Base-by-base conservation (phyloP, 306 rosid genomes). In the Prinsepia uniflora region DNA sequence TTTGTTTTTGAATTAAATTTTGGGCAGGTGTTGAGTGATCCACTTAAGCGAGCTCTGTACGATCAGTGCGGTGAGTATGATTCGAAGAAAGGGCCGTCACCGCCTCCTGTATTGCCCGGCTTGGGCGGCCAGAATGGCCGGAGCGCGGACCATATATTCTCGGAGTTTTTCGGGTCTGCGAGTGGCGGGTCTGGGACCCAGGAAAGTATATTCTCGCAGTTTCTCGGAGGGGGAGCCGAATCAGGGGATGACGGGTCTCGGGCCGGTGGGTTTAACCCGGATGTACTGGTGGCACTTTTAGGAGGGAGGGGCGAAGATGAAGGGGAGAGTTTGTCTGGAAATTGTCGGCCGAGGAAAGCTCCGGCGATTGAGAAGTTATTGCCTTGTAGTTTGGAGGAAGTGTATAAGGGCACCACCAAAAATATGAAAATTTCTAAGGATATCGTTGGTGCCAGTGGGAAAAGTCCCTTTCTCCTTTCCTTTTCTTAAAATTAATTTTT, bases 31-130 rank as follows among this genome's bases (percentile, higher is more conserved):
- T 67, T 90, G 82, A 93, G 94, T 76, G 90, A 93, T 85, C 89
- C 94, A 8, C 94, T 81, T 64, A 93, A 87, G 81, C 81, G 96
- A 78, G 96, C 81, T 14, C 86, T 88, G 74, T 90, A 90, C 81
- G 97, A 90, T 86, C 97, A 88, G 81, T 87, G 70, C 78, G 98
- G 97, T 30, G 97, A 93, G 85, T 96, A 92, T 74, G 96, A 90
- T 6, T 76, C 90, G 89, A 90, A 83, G 76, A 90, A 87, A 52
- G 87, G 81, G 42, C 76, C 67, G 18, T 10, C 58, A 57, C 96
- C 89, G 24, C 96, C 89, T 5, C 83, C 90, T 0, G 90, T 86
- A 47, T 78, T 91, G 0, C 82, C 86, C 40, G 88, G 82, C 14
- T 83, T 73, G 5, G 11, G 36, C 54, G 3, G 73, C 15, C 6